phyloP scores from a whole-genome alignment of 345 rosid species.

The Kernera saxatilis region DNA sequence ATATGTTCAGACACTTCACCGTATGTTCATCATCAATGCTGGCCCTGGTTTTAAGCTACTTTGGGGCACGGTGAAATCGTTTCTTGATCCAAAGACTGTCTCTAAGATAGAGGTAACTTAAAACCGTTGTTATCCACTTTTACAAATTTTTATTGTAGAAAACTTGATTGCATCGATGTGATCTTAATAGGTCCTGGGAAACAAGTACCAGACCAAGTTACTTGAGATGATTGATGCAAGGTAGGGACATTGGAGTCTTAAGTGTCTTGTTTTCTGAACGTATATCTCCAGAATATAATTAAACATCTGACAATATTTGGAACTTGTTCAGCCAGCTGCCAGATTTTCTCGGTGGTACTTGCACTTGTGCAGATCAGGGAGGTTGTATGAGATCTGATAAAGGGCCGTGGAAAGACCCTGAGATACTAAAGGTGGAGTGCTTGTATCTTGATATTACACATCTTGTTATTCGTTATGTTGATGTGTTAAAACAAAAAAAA shows the following conservation, averaged over 20 bases:
- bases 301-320: slow-evolving; percentile 7
- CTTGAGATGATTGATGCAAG: slow-evolving; percentile 87
- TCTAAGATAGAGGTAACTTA: slow-evolving; percentile 70
- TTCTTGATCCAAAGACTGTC: slow-evolving; percentile 84
- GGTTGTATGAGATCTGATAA: slow-evolving; percentile 92
- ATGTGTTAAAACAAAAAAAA: too few relatives aligned
- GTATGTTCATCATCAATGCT: slow-evolving; percentile 85
- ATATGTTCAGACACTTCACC: slow-evolving; percentile 68
- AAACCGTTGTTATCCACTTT: neutral
- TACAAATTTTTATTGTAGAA: neutral
- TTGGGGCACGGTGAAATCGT: slow-evolving; percentile 72
- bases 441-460: neutral
- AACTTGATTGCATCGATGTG: neutral
- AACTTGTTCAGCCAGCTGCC: slow-evolving; percentile 72
- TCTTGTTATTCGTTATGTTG: neutral
- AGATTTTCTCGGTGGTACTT: slow-evolving; percentile 82
- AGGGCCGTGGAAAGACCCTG: slow-evolving; percentile 92
- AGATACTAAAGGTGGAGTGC: slow-evolving; percentile 59
- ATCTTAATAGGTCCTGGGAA: slow-evolving; percentile 67
- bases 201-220: slow-evolving; percentile 71
- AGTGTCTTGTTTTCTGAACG: neutral
- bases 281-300: neutral
- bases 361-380: slow-evolving; percentile 74
- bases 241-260: slow-evolving; percentile 27
- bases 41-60: slow-evolving; percentile 80